phyloP scores from a whole-genome alignment of 352 stramenopile genomes.

The Globisporangium canariense region DNA sequence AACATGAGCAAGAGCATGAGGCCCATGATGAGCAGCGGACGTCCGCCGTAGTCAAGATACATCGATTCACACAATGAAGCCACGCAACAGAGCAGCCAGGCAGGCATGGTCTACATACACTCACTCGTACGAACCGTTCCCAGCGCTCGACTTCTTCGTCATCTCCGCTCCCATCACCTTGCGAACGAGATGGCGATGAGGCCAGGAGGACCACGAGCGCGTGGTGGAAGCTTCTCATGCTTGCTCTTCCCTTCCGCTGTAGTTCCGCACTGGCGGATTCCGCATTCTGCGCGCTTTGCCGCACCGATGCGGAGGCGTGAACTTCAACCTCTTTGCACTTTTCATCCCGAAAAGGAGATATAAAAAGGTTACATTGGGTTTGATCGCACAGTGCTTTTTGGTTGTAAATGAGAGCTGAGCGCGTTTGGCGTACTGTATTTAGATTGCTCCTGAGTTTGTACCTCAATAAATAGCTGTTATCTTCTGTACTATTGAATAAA shows the following conservation, averaged over 20 bases:
- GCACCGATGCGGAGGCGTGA: neutral
- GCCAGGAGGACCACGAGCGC: constrained; percentile 13
- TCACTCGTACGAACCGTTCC: constrained; percentile 3
- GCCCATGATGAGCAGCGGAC: neutral
- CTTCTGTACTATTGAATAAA: no score
- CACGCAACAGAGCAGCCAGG: neutral
- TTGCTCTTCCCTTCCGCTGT: neutral
- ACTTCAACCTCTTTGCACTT: neutral
- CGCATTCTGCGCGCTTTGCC: constrained; percentile 12
- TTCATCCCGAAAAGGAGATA: neutral
- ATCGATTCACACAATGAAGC: neutral
- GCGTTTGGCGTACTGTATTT: no score
- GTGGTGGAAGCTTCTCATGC: constrained; percentile 8
- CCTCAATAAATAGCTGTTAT: no score
- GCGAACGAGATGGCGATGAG: no score
- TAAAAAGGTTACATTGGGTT: neutral
- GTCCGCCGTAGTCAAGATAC: neutral
- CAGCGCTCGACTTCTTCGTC: neutral
- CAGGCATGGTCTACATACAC: neutral
- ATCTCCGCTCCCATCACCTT: neutral
- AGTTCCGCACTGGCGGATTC: neutral
- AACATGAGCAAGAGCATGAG: constrained; percentile 3
- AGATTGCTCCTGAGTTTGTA: no score
- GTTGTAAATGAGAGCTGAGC: neutral
- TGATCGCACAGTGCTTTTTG: neutral